phyloP scores from a whole-genome alignment of 2,329 filamentous ascomycete genomes.

The Microascus cirrosus region DNA sequence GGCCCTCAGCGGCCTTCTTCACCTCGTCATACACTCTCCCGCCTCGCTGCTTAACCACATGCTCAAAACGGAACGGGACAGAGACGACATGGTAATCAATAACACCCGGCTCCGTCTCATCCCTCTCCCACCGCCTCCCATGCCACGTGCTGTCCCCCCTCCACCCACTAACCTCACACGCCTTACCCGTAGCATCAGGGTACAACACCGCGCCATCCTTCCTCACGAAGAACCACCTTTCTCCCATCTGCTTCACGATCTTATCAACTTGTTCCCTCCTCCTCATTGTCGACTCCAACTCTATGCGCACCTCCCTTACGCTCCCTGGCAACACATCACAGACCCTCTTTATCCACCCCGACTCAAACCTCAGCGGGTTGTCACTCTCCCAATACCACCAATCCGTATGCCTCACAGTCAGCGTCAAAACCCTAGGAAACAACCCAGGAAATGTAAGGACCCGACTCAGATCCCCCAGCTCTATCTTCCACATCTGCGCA shows the following conservation, averaged over 20 bases:
- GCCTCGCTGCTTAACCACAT: constrained; percentile 10
- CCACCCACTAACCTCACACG: constrained; percentile 24
- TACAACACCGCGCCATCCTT: constrained; percentile 18
- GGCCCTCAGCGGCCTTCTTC: background rate
- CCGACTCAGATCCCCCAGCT: constrained; percentile 13
- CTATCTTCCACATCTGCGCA: constrained; percentile 27
- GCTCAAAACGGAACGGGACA: constrained; percentile 20
- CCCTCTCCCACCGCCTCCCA: constrained; percentile 23
- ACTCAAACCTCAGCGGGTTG: constrained; percentile 20
- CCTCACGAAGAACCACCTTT: constrained; percentile 22
- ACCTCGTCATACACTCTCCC: constrained; percentile 4
- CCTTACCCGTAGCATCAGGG: constrained; percentile 13
- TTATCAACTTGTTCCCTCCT: constrained; percentile 31
- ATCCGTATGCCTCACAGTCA: constrained; percentile 24
- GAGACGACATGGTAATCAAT: constrained; percentile 32
- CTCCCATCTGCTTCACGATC: constrained; percentile 24
- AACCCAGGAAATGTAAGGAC: constrained; percentile 16
- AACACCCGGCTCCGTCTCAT: constrained; percentile 23
- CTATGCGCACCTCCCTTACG: constrained; percentile 26
- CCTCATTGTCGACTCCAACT: constrained; percentile 34
- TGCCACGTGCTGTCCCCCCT: constrained; percentile 30
- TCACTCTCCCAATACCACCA: constrained; percentile 34
- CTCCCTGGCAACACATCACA: constrained; percentile 15
- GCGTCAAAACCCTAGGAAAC: background rate
- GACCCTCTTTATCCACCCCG: constrained; percentile 21